phyloP scores from a whole-genome alignment of 2,329 filamentous ascomycete genomes.

The Exserohilum rostratum region DNA sequence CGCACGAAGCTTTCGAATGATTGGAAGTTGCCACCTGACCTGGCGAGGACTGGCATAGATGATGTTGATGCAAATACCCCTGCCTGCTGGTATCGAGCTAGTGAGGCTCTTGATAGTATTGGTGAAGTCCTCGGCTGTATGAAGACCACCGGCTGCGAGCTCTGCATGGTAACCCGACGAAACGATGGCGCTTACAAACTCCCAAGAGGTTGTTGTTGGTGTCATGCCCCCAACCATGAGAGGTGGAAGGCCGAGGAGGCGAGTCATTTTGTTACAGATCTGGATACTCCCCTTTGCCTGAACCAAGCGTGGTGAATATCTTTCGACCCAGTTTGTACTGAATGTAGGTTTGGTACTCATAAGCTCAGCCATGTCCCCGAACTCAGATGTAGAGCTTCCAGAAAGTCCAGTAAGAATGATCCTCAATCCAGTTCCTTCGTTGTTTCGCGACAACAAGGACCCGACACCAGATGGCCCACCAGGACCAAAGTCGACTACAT shows the following conservation, averaged over 20 bases:
- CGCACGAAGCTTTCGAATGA: slow-evolving; percentile 77
- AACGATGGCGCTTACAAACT: slow-evolving; percentile 91
- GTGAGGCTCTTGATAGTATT: slow-evolving; percentile 85
- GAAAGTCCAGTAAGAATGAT: slow-evolving; percentile 25
- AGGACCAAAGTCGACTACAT: slow-evolving; percentile 31
- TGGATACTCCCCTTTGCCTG: slow-evolving; percentile 9
- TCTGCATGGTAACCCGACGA: slow-evolving; percentile 95
- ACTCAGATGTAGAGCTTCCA: slow-evolving; percentile 9
- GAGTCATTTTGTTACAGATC: slow-evolving; percentile 67
- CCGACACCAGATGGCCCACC: slow-evolving; percentile 28
- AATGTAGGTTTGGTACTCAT: slow-evolving; percentile 1
- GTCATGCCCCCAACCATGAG: slow-evolving; percentile 96
- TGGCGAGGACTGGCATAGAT: slow-evolving; percentile 90
- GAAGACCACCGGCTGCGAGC: slow-evolving; percentile 88
- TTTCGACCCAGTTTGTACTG: background rate
- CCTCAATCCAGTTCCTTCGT: slow-evolving; percentile 22
- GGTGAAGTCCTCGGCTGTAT: slow-evolving; percentile 80
- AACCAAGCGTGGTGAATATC: slow-evolving; percentile 8
- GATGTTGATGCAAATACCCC: slow-evolving; percentile 86
- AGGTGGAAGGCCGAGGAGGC: slow-evolving; percentile 81
- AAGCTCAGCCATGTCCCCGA: slow-evolving; percentile 1
- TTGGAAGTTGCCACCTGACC: slow-evolving; percentile 90
- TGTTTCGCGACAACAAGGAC: slow-evolving; percentile 20
- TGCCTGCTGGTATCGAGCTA: slow-evolving; percentile 78
- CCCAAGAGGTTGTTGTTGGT: slow-evolving; percentile 84